phyloP scores from a whole-genome alignment of 1,284 basidiomycete species.

The Fistulinella staudtii region DNA sequence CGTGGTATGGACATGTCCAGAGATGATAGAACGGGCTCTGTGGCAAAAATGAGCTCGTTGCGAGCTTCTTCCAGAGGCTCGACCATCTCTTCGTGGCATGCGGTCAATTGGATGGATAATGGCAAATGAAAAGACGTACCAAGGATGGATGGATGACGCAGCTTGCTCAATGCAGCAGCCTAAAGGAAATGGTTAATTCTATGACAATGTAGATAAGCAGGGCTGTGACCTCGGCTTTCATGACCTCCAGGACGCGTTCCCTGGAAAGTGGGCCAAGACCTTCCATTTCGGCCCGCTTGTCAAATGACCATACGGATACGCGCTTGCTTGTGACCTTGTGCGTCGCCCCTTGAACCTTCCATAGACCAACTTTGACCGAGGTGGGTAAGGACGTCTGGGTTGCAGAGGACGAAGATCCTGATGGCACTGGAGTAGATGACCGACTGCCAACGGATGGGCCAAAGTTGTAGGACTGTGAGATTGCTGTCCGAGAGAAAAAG shows the following conservation, averaged over 20 bases:
- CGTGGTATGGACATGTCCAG: conserved; percentile 72
- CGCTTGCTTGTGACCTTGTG: conserved; percentile 88
- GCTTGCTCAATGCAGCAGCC: conserved; percentile 81
- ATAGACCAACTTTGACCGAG: conserved; percentile 74
- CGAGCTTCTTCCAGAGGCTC: conserved; percentile 97
- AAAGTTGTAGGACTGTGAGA: conserved; percentile 81
- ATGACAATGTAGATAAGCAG: conserved; percentile 1
- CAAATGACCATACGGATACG: conserved; percentile 87
- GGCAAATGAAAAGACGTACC: conserved; percentile 42
- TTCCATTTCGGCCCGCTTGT: conserved; percentile 80
- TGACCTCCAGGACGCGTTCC: conserved; percentile 74
- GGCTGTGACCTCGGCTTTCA: conserved; percentile 80
- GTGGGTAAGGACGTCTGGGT: conserved; percentile 37
- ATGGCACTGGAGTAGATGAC: conserved; percentile 59
- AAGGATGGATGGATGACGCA: conserved; percentile 92
- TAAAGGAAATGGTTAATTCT: conserved; percentile 31
- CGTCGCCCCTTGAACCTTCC: conserved; percentile 79
- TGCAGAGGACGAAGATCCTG: conserved; percentile 41
- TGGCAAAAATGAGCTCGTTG: conserved; percentile 87
- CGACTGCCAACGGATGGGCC: conserved; percentile 48
- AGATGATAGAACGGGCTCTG: conserved; percentile 82
- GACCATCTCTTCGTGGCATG: conserved; percentile 73
- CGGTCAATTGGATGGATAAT: conserved; percentile 9
- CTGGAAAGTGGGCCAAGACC: conserved; percentile 55
- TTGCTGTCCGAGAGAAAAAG: conserved; percentile 83